phyloP scores from a whole-genome alignment of 331 rosid genomes.

The Pyracantha coccinea region DNA sequence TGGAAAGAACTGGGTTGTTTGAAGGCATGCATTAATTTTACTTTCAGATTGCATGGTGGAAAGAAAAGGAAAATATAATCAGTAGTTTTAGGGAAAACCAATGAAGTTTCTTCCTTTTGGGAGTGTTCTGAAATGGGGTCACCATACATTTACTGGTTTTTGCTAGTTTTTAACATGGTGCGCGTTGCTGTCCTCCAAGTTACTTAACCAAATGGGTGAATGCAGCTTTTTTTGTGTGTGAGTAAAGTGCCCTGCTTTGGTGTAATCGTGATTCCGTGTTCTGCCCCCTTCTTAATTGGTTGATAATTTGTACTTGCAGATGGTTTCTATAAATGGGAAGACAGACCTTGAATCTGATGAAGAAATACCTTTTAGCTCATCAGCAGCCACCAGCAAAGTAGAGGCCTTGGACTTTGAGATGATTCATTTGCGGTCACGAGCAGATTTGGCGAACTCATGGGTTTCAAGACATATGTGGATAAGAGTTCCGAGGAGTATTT shows the following conservation, averaged over 20 bases:
- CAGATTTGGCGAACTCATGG: constrained; percentile 25
- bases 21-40: background rate
- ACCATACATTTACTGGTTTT: background rate
- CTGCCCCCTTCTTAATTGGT: background rate
- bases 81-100: background rate
- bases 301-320: constrained; percentile 21
- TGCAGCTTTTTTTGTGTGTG: background rate
- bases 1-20: background rate
- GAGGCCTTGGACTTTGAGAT: constrained; percentile 45
- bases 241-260: background rate
- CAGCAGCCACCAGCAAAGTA: constrained; percentile 29
- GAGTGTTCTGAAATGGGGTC: background rate
- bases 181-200: background rate
- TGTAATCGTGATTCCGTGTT: background rate
- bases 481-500: constrained; percentile 38
- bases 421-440: constrained; percentile 12
- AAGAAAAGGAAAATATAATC: background rate
- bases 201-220: background rate
- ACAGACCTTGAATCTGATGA: constrained; percentile 43
- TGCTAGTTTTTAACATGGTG: background rate
- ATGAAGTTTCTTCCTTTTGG: background rate
- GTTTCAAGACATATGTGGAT: constrained; percentile 19
- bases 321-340: constrained; percentile 40
- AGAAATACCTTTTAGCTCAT: constrained; percentile 33
- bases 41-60: background rate